A percentile compares a stretch with the other conserved stretches of the same genome.
Conservation (phyloP, 352 stramenopile genomes). For the Stramenopiles sp. region DNA sequence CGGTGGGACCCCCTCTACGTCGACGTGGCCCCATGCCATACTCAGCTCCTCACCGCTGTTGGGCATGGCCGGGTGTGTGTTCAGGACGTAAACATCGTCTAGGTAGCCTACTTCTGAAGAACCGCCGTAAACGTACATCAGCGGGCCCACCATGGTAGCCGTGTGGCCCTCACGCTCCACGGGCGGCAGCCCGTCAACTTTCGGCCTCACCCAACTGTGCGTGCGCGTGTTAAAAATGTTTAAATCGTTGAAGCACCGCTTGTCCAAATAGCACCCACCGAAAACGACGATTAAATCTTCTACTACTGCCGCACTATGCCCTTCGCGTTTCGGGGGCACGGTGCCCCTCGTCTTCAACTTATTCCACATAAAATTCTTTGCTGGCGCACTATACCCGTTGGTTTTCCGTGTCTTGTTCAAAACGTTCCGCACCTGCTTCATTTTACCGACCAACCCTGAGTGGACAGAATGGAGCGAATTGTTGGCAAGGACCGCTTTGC, state of each 20-base stretch:
- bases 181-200: neutral
- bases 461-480: no score
- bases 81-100: conserved; percentile 6
- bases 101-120: conserved; percentile 11
- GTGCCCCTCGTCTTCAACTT: neutral
- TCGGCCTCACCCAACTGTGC: neutral
- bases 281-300: conserved; percentile 9
- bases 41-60: neutral
- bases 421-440: no score
- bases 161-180: conserved; percentile 1
- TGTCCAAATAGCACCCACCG: conserved; percentile 5
- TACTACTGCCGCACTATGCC: neutral
- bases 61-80: neutral
- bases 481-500: no score
- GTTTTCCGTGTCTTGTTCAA: no score
- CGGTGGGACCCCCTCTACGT: neutral
- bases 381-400: no score
- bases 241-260: neutral
- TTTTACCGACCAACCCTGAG: no score
- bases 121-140: conserved; percentile 12
- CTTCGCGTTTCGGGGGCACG: neutral
- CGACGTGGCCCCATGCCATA: neutral
- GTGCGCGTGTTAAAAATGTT: neutral
- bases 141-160: neutral
- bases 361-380: no score